Base-by-base conservation (phyloP, 768 basidiomycete genomes). In the Suillus occidentalis region DNA sequence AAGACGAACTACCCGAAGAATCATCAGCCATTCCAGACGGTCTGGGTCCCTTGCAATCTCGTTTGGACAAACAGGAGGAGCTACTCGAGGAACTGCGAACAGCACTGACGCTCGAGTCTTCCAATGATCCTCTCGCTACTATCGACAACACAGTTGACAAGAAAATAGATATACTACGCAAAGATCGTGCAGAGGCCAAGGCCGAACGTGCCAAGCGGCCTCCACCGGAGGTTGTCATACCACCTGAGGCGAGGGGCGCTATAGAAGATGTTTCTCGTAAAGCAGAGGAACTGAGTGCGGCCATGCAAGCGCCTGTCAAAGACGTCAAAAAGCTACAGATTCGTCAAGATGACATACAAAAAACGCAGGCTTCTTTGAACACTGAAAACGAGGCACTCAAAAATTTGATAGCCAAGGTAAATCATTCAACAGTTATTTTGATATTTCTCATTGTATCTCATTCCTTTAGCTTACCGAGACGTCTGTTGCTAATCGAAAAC, bases 51-150 rank as follows among this genome's bases (percentile, higher is more conserved):
- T 56, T 76, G 57, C 68, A 42, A 61, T 63, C 13, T 55, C 71
- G 60, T 34, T 25, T 77, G 14, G 69, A 39, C 37, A 63, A 72
- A 31, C 66, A 76, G 18, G 75, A 72, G 58, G 69, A 75, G 40
- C 69, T 69, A n/a, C 63, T 77, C 9, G 75, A 76, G n/a, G 73
- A 76, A 60, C 65, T 71, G 8, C 73, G 70, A 10, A 68, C 76
- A 6, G 72, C 73, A 39, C 64, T 77, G 20, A 73, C 76, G n/a
- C 66, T 77, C 16, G 36, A 66, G 62, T 47, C 73, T 57, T 52
- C 71, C 22, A 40, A 58, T 50, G 66, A 76, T 22, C 61, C 70
- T 14, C 59, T 56, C 36, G 50, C 62, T 34, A 71, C 72, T 43
- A 65, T 75, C 4, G 65, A 73, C 28, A 63, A 71, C 18, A 56